These are phyloP conservation scores for Aphanomyces euteiches DNA, from an alignment of 352 stramenopile species.

Conservation along the genomic window DNA sequence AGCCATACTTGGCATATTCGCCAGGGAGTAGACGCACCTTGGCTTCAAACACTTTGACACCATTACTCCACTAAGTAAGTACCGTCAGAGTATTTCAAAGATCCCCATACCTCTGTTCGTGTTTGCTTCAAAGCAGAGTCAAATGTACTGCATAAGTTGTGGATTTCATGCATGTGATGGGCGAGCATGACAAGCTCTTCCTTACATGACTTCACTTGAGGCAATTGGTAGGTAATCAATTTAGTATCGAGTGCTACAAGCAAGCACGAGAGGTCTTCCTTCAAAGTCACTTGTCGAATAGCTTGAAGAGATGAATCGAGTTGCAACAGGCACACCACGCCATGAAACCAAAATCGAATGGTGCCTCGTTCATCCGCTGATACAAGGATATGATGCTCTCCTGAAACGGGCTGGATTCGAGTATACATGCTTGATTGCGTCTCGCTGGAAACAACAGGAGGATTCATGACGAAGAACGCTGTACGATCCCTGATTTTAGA, in stretches of 20 bases:
- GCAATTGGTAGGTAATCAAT: background rate
- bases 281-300: background rate
- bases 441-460: constrained; percentile 4
- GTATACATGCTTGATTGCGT: constrained; percentile 5
- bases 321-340: constrained; percentile 15
- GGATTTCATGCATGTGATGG: constrained; percentile 24
- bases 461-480: constrained; percentile 16
- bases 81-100: background rate
- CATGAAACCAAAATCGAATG: background rate
- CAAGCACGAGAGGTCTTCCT: background rate
- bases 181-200: constrained; percentile 22
- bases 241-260: background rate
- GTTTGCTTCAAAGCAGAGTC: constrained; percentile 19
- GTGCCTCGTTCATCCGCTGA: constrained; percentile 14
- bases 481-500: constrained; percentile 12
- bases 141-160: background rate
- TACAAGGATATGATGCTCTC: constrained; percentile 15
- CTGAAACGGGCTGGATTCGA: background rate
- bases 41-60: constrained; percentile 18
- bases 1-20: constrained; percentile 18
- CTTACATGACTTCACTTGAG: background rate
- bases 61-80: constrained; percentile 17
- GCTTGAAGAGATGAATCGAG: background rate
- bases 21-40: constrained; percentile 16
- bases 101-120: background rate